Evolutionary conservation across 2,329 filamentous ascomycete species (phyloP).

Genomic region (Epichloe sp.): DNA sequence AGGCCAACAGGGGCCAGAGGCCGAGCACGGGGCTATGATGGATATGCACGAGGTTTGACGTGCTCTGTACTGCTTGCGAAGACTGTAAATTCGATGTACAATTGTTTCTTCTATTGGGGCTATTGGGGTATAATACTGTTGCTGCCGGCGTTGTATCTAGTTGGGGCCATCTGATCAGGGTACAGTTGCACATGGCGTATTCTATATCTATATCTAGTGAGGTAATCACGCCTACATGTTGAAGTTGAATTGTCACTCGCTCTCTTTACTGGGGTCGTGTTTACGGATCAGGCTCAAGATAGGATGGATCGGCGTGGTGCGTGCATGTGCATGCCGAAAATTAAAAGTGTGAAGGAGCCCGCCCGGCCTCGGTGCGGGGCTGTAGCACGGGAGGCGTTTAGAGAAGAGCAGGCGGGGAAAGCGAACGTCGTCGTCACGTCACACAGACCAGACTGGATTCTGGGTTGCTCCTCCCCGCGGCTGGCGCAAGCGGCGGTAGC

Average conservation of each 20-base stretch:
- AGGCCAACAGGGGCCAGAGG: slow-evolving; percentile 12
- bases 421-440: neutral
- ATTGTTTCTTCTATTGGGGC: no score
- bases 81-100: no score
- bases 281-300: neutral
- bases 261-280: neutral
- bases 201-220: no score
- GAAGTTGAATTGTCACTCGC: neutral
- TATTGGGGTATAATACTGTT: no score
- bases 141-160: no score
- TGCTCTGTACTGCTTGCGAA: neutral
- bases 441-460: neutral
- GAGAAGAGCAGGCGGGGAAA: neutral
- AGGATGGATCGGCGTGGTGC: neutral
- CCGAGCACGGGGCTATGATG: slow-evolving; percentile 14
- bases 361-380: neutral
- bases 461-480: neutral
- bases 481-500: neutral
- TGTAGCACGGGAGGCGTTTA: neutral
- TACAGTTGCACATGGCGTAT: no score
- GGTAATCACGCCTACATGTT: neutral
- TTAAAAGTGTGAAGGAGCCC: no score
- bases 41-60: neutral
- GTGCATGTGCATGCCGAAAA: neutral
- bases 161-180: no score